Evolutionary conservation across 2,329 filamentous ascomycete genomes (phyloP).

Genomic region (Annulohypoxylon truncatum): DNA sequence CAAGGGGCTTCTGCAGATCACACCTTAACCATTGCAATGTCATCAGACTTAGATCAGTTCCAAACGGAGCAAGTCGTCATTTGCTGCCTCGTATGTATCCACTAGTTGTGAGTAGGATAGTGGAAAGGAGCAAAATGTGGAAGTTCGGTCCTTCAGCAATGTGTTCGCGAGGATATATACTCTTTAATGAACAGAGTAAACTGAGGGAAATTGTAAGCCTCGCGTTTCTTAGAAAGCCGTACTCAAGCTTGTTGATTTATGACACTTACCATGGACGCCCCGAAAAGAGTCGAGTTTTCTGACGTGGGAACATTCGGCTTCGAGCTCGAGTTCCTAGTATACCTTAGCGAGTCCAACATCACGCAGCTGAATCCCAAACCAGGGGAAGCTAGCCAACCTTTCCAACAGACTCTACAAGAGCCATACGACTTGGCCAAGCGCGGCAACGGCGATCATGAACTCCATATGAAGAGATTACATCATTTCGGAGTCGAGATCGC

Average conservation of each 20-base stretch:
- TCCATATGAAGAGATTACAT: conserved; percentile 24
- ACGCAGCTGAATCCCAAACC: background rate
- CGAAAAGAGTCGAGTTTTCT: background rate
- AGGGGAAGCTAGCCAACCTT: background rate
- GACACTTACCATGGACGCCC: conserved; percentile 5
- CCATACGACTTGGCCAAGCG: background rate
- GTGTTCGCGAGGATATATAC: background rate
- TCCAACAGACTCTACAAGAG: conserved; percentile 22
- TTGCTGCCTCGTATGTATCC: background rate
- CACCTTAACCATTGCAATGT: background rate
- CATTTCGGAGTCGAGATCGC: conserved; percentile 29
- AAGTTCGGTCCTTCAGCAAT: no score
- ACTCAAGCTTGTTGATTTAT: background rate
- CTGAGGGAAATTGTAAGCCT: background rate
- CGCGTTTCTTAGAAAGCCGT: background rate
- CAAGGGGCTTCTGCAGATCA: background rate
- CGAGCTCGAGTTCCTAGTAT: conserved; percentile 35
- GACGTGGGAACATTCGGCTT: conserved; percentile 32
- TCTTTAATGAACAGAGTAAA: background rate
- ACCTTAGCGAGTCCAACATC: conserved; percentile 23
- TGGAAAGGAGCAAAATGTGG: background rate
- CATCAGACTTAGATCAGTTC: background rate
- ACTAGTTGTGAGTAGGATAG: background rate
- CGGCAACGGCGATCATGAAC: conserved; percentile 6
- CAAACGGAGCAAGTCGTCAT: background rate